A percentile compares a stretch with the other conserved stretches of the same genome.
phyloP scores from a whole-genome alignment of 805 yeast species.

The Saturnispora diversa region DNA sequence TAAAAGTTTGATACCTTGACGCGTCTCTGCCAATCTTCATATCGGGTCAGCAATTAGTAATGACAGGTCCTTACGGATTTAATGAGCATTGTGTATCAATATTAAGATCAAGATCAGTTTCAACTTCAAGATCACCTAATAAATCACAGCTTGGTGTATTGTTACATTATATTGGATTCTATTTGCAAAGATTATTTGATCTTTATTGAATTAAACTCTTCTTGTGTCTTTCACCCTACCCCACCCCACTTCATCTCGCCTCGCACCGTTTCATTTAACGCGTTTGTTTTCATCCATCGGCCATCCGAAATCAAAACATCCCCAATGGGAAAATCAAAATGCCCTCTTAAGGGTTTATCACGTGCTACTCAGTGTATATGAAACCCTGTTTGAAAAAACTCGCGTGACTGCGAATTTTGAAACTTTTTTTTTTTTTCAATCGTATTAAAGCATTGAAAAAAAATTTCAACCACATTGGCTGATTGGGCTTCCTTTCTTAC shows the following conservation, averaged over 20 bases:
- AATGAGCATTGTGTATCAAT: too few species aligned
- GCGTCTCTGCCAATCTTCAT: conserved; percentile 6
- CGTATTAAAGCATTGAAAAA: not conserved
- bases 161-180: too few species aligned
- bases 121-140: too few species aligned
- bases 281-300: too few species aligned
- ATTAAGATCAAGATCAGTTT: too few species aligned
- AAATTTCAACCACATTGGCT: not conserved
- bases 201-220: too few species aligned
- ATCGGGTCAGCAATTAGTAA: conserved; percentile 1
- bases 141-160: too few species aligned
- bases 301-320: not conserved
- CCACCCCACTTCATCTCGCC: too few species aligned
- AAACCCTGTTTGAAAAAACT: not conserved
- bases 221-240: too few species aligned
- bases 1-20: not conserved
- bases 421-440: not conserved
- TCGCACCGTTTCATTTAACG: too few species aligned
- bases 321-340: not conserved
- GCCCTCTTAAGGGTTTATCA: not conserved
- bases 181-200: too few species aligned
- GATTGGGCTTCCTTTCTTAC: not conserved
- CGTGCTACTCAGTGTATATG: not conserved
- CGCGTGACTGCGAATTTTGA: not conserved
- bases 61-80: not conserved